A percentile compares a stretch with the other conserved stretches of the same genome.
phyloP scores from a whole-genome alignment of 1,284 basidiomycete species.

The Tremellales sp. region DNA sequence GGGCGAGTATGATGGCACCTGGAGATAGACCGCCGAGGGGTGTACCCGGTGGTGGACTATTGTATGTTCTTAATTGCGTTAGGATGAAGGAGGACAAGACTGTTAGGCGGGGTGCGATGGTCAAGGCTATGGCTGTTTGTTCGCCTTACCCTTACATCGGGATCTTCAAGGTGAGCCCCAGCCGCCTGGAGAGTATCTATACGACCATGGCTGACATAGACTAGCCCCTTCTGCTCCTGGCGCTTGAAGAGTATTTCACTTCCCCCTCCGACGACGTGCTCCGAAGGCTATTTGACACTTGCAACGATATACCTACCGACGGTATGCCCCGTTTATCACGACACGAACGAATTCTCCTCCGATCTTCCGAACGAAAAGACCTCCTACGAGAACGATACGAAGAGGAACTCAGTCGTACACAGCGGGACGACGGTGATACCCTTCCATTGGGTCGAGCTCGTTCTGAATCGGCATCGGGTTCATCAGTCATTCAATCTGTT shows the following conservation, averaged over 20 bases:
- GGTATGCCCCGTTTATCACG: slow-evolving; percentile 71
- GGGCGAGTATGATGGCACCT: slow-evolving; percentile 19
- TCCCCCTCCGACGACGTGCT: slow-evolving; percentile 83
- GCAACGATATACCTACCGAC: slow-evolving; percentile 86
- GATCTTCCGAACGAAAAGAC: slow-evolving; percentile 83
- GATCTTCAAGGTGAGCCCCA: slow-evolving; percentile 78
- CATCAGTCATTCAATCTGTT: background rate
- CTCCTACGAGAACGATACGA: slow-evolving; percentile 76
- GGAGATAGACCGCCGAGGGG: slow-evolving; percentile 30
- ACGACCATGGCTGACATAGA: background rate
- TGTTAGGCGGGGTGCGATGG: slow-evolving; percentile 84
- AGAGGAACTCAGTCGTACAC: background rate
- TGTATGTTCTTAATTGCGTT: slow-evolving; percentile 94
- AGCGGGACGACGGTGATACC: background rate
- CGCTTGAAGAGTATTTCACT: slow-evolving; percentile 90
- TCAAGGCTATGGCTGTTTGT: slow-evolving; percentile 94
- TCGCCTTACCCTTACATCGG: slow-evolving; percentile 94
- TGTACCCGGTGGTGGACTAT: slow-evolving; percentile 54
- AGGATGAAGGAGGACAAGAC: slow-evolving; percentile 89
- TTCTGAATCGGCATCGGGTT: background rate
- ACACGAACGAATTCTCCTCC: slow-evolving; percentile 81
- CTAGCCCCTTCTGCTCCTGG: slow-evolving; percentile 86
- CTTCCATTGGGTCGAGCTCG: too few relatives aligned
- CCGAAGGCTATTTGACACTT: slow-evolving; percentile 80
- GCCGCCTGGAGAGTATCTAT: background rate